These are phyloP conservation scores for Trifolium subterraneum DNA, from an alignment of 306 rosid genomes.

Conservation along the genomic window DNA sequence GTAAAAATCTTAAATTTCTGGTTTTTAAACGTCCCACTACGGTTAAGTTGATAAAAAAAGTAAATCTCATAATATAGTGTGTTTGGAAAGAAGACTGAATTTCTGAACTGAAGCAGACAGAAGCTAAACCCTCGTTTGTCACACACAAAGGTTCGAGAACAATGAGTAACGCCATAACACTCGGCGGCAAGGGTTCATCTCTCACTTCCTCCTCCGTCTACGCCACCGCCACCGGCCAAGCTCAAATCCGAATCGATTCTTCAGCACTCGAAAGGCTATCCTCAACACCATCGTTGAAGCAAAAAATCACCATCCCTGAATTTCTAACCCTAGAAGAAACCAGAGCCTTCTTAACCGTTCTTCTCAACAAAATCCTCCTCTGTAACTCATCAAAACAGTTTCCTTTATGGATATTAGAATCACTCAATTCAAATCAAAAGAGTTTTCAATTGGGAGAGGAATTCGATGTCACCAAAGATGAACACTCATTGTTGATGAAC, in stretches of 20 bases:
- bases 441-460: constrained; percentile 35
- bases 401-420: constrained; percentile 54
- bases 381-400: constrained; percentile 39
- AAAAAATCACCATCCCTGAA: constrained; percentile 44
- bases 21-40: too few species aligned
- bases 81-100: not conserved
- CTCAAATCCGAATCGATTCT: constrained; percentile 65
- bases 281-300: constrained; percentile 36
- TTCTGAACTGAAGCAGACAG: not conserved
- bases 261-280: constrained; percentile 65
- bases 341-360: constrained; percentile 61
- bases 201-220: constrained; percentile 68
- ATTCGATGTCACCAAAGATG: constrained; percentile 58
- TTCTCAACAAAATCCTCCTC: constrained; percentile 69
- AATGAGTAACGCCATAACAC: constrained; percentile 45
- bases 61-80: too few species aligned
- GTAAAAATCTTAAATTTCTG: too few species aligned
- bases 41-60: too few species aligned
- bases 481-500: constrained; percentile 44
- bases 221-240: constrained; percentile 57
- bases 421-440: constrained; percentile 45
- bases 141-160: not conserved
- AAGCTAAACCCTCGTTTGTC: constrained; percentile 1
- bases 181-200: constrained; percentile 82
- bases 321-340: constrained; percentile 51